phyloP scores from a whole-genome alignment of 208 protist genomes.

The Polymyxa betae region DNA sequence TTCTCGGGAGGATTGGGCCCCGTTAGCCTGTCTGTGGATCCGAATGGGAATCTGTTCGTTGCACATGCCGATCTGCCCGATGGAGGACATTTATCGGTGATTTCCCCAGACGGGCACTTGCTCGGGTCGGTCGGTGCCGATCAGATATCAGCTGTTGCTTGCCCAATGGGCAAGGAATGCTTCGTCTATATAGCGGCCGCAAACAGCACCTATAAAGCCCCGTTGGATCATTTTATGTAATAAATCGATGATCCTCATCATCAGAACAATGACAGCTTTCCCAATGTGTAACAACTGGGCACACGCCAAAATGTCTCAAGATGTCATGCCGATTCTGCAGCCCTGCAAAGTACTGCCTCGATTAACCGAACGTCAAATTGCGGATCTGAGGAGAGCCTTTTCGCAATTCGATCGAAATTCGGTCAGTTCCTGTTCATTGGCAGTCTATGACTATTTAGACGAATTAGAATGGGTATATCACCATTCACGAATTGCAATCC shows the following conservation, averaged over 20 bases:
- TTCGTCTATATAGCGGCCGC: too few species aligned
- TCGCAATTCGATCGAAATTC: neutral
- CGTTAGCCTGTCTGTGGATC: neutral
- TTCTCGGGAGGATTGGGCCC: slow-evolving; percentile 21
- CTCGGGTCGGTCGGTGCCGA: neutral
- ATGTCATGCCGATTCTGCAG: slow-evolving; percentile 33
- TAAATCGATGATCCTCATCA: too few species aligned
- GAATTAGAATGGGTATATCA: neutral
- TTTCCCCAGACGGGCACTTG: neutral
- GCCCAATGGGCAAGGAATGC: too few species aligned
- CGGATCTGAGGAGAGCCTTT: neutral
- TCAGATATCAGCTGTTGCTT: neutral
- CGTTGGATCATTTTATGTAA: too few species aligned
- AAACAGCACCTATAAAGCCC: too few species aligned
- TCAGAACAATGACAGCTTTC: too few species aligned
- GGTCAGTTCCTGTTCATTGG: neutral
- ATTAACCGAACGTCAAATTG: neutral
- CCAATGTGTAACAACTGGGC: too few species aligned
- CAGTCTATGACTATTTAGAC: neutral
- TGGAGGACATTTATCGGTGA: neutral
- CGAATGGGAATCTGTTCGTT: neutral
- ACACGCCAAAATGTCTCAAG: too few species aligned
- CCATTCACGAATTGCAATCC: neutral
- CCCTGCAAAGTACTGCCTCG: neutral
- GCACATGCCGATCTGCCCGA: neutral